Conservation (phyloP, 768 basidiomycete species). For the Piloderma croceum region DNA sequence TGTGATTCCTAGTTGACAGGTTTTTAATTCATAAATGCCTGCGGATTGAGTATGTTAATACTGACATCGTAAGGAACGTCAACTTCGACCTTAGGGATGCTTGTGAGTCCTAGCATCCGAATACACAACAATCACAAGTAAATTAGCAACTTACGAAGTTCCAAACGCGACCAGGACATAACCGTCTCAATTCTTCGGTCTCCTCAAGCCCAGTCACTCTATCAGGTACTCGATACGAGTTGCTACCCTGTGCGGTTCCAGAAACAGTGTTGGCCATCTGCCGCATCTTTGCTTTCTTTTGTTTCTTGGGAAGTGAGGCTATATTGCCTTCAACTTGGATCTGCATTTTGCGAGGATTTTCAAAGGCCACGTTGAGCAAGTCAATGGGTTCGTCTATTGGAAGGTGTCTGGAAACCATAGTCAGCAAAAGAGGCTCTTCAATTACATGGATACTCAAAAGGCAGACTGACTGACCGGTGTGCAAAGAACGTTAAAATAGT, state of each 20-base stretch:
- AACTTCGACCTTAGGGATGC: slow-evolving; percentile 60
- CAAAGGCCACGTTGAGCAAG: slow-evolving; percentile 89
- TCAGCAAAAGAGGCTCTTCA: not conserved
- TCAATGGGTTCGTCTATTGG: slow-evolving; percentile 81
- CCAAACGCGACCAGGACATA: slow-evolving; percentile 83
- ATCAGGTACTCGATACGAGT: slow-evolving; percentile 80
- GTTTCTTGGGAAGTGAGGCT: slow-evolving; percentile 39
- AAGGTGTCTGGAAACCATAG: slow-evolving; percentile 48
- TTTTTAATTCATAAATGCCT: slow-evolving; percentile 4
- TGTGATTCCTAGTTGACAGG: slow-evolving; percentile 55
- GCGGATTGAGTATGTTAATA: not conserved
- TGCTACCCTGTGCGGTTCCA: not conserved
- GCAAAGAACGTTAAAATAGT: slow-evolving; percentile 79
- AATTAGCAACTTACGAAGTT: slow-evolving; percentile 68
- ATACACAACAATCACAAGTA: not conserved
- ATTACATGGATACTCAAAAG: not conserved
- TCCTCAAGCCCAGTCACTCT: slow-evolving; percentile 75
- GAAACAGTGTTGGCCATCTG: slow-evolving; percentile 1
- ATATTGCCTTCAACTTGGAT: slow-evolving; percentile 42
- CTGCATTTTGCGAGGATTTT: slow-evolving; percentile 80
- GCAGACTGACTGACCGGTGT: slow-evolving; percentile 45
- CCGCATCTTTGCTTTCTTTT: slow-evolving; percentile 29
- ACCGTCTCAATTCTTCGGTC: slow-evolving; percentile 63
- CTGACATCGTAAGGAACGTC: slow-evolving; percentile 75
- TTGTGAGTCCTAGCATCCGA: not conserved